Conservation (phyloP, 2,329 filamentous ascomycete species). For the Fusarium luffae region DNA sequence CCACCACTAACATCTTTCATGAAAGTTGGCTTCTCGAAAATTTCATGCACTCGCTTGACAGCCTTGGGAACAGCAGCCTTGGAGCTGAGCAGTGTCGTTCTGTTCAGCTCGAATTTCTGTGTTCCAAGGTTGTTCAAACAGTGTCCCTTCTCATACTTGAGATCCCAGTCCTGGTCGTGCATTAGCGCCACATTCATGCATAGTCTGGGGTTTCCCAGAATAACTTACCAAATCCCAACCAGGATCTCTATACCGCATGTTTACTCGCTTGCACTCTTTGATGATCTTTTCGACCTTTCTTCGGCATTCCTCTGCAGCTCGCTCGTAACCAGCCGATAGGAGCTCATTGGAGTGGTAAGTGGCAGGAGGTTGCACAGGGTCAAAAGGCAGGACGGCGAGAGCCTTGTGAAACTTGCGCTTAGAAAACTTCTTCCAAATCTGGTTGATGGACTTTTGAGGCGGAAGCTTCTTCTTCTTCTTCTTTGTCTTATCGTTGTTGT, state of each 20-base stretch:
- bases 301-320: constrained; percentile 71
- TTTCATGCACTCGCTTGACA: constrained; percentile 79
- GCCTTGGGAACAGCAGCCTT: constrained; percentile 71
- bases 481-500: constrained; percentile 58
- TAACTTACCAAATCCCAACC: constrained; percentile 66
- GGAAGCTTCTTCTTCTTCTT: constrained; percentile 63
- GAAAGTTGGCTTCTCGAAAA: constrained; percentile 80
- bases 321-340: constrained; percentile 69
- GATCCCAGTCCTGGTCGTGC: constrained; percentile 67
- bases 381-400: constrained; percentile 72
- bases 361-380: constrained; percentile 64
- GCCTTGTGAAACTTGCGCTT: constrained; percentile 72
- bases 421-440: constrained; percentile 72
- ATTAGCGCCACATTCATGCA: constrained; percentile 23
- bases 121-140: constrained; percentile 65
- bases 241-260: constrained; percentile 81
- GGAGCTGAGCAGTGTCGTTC: constrained; percentile 58
- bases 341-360: constrained; percentile 68
- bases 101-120: constrained; percentile 63
- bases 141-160: constrained; percentile 71
- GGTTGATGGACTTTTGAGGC: constrained; percentile 74
- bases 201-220: neutral
- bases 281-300: constrained; percentile 71
- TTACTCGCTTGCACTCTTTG: constrained; percentile 75
- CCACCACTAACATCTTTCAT: constrained; percentile 72